These are phyloP conservation scores for Phytophthora europaea DNA, from an alignment of 352 stramenopile genomes.

Conservation along the genomic window DNA sequence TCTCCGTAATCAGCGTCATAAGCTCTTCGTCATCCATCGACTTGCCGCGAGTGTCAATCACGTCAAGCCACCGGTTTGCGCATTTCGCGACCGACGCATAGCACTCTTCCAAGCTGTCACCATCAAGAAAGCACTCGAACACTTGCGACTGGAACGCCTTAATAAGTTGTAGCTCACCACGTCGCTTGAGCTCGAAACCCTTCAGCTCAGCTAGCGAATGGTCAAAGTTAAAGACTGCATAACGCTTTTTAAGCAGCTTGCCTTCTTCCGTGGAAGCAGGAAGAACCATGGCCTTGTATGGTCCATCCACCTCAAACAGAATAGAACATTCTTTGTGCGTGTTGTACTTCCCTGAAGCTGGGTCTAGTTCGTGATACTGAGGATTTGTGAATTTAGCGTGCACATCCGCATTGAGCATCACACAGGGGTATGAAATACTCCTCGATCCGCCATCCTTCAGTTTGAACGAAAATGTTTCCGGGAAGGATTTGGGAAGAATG, in stretches of 20 bases:
- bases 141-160: constrained; percentile 99
- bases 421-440: constrained; percentile 98
- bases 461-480: constrained; percentile 97
- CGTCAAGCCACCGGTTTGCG: constrained; percentile 99
- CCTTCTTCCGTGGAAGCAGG: constrained; percentile 99
- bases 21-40: constrained; percentile 98
- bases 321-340: constrained; percentile 98
- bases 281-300: constrained; percentile 99
- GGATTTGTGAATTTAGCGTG: constrained; percentile 99
- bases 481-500: constrained; percentile 98
- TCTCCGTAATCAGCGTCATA: constrained; percentile 98
- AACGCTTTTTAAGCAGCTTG: constrained; percentile 98
- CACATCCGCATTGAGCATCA: constrained; percentile 99
- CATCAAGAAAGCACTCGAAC: constrained; percentile 98
- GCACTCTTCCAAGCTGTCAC: constrained; percentile 94
- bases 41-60: constrained; percentile 96
- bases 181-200: constrained; percentile 99
- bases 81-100: constrained; percentile 97
- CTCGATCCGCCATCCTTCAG: constrained; percentile 71
- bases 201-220: constrained; percentile 84
- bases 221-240: constrained; percentile 91
- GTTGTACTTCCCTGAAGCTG: constrained; percentile 87
- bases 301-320: constrained; percentile 99
- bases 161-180: constrained; percentile 99
- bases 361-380: constrained; percentile 89